Base-by-base conservation (phyloP, 208 protist genomes). In the Endotrypanum monterogeii region DNA sequence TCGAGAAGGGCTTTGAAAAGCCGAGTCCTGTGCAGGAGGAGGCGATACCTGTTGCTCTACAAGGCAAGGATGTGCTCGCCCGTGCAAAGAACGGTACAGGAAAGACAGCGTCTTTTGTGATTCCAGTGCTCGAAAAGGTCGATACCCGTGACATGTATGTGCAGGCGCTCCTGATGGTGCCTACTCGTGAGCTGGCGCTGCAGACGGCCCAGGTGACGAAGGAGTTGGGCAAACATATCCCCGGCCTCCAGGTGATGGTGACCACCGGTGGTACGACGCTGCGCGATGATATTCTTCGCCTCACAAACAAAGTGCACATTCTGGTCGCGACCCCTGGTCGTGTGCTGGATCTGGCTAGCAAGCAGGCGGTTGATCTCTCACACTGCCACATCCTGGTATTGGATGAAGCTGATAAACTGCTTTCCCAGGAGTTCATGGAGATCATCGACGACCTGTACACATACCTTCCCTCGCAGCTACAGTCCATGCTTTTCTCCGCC, bases 11-110 rank as follows among this genome's bases (percentile, higher is more conserved):
- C 46, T 99, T 98, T 72, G 98, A 99, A 81, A 89, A 92, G 35
- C 99, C 99, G 25, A 99, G 97, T 52, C 99, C 99, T 4, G 99
- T 99, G 79, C 99, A 99, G 88, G 98, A 99, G 84, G 95, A 99
- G 80, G 96, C 95, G 30, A 99, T 99, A 71, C 98, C 98, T 23
- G 92, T 99, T 39, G 98, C 98, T 1, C 89, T 99, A 1, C 92
- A 98, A 51, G 98, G 98, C 25, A 90, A 90, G 70, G 98, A 99
- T 79, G 96, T 99, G 63, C 91, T 99, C 56, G 99, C 98, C 20
- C 93, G 99, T 79, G 99, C 99, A 39, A 99, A 99, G 90, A 99
- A 99, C 85, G 98, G 99, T 48, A 99, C 99, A 11, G 99, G 99
- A 71, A 99, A 99, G 89, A 99, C 99, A 2, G 99, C 96, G 20